Base-by-base conservation (phyloP, 495 filamentous ascomycete species). In the Xylaria sp. region DNA sequence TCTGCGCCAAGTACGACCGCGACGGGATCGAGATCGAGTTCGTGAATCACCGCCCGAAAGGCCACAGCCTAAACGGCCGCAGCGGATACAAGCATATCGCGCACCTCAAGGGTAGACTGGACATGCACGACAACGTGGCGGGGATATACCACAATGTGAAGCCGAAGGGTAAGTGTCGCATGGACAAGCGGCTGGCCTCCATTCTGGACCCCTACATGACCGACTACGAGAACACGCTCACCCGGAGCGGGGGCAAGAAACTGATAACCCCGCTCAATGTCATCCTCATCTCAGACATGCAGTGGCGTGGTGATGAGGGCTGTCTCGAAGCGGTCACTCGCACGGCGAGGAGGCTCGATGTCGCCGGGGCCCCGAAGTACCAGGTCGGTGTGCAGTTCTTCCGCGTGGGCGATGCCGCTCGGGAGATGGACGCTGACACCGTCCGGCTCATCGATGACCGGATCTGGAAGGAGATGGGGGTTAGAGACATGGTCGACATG, bases 331-430 rank as follows among this genome's bases (percentile, higher is more conserved):
- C 91, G 3, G 88, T 97, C 63, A 82, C 92, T 24, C 74, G 82
- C 4, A 87, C 87, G 0, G 94, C 93, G 0, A 83, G 86, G 78
- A 87, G 84, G 72, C 81, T 97, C 3, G 93, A 97, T 73, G 81
- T 79, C 26, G 78, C 89, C 9, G 84, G 90, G n/a, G 93, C 93
- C 5, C 86, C 89, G 53, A 84, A 90, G 40, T 92, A 91, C 83
- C 94, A 97, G 80, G 83, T 96, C 3, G 93, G 94, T 3, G 90
- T 97, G 62, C 94, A 97, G 75, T 94, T 97, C 77, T 92, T 97
- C 80, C 93, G 95, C 80, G 90, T 97, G 37, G 94, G 94, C 40
- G 85, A 90, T 43, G 91, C 95, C 73, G 82, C 82, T 24, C 75
- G 83, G 76, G 88, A 89, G 74, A 75, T 96, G 64, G 79, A 89